Evolutionary conservation across 768 basidiomycete genomes (phyloP).

Genomic region (Boletus coccyginus): DNA sequence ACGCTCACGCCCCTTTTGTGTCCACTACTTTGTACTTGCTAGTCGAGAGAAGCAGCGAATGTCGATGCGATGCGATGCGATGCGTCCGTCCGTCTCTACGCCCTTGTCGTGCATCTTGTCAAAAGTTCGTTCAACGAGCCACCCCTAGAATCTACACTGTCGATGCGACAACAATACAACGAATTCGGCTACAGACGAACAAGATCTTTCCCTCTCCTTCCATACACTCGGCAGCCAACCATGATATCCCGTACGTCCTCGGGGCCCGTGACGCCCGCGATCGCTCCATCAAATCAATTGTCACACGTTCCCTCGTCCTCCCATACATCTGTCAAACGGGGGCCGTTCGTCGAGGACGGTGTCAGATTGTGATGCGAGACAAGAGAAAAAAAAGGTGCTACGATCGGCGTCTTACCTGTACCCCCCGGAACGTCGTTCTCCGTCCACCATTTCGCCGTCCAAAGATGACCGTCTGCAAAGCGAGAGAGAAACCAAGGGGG

Average conservation of each 20-base stretch:
- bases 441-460: constrained; percentile 54
- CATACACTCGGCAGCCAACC: too few relatives aligned
- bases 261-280: too few relatives aligned
- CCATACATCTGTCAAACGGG: constrained; percentile 31
- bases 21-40: not conserved
- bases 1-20: not conserved
- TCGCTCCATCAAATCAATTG: not conserved
- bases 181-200: not conserved
- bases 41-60: not conserved
- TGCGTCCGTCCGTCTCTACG: too few relatives aligned
- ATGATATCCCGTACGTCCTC: not conserved
- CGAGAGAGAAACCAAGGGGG: not conserved
- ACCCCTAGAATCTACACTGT: too few relatives aligned
- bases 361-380: not conserved
- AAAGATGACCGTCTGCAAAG: constrained; percentile 40
- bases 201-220: too few relatives aligned
- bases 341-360: not conserved
- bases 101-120: not conserved
- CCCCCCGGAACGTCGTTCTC: constrained; percentile 37
- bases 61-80: not conserved
- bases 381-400: too few relatives aligned
- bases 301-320: constrained; percentile 33
- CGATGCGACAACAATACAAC: not conserved
- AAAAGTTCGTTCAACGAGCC: not conserved
- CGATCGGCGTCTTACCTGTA: constrained; percentile 7